A percentile compares a stretch with the other conserved stretches of the same genome.
Conservation (phyloP, 164 flowering plant species). For the Kingdonia uniflora region DNA sequence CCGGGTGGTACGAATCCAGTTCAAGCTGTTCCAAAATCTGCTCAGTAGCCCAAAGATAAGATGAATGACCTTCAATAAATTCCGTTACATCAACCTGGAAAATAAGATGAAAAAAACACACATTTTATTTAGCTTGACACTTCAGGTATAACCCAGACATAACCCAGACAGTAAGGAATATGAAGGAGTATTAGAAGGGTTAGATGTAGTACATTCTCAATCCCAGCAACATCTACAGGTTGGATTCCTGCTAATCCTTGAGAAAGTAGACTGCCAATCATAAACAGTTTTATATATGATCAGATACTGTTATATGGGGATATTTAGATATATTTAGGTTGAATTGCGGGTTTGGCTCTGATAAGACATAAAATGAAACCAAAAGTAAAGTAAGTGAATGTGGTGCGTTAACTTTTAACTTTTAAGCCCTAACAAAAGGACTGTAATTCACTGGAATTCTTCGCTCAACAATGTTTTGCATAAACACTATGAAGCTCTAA, state of each 20-base stretch:
- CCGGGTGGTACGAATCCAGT: constrained; percentile 65
- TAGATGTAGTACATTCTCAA: constrained; percentile 65
- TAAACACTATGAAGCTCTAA: no score
- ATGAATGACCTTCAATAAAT: constrained; percentile 31
- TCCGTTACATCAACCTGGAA: constrained; percentile 42
- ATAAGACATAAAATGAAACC: no score
- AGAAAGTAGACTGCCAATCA: constrained; percentile 53
- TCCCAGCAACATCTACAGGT: constrained; percentile 60
- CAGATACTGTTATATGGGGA: no score
- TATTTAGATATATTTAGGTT: no score
- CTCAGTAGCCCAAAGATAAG: constrained; percentile 72
- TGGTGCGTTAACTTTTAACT: no score
- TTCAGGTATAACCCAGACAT: no score
- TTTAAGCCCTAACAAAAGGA: no score
- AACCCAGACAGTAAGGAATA: no score
- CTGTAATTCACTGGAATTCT: no score
- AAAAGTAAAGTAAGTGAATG: no score
- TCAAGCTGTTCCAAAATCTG: constrained; percentile 66
- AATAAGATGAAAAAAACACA: background rate
- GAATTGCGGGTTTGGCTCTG: no score
- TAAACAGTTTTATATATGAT: background rate
- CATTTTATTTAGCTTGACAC: background rate
- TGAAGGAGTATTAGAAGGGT: background rate
- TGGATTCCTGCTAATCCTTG: constrained; percentile 98
- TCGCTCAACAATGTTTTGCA: no score